Evolutionary conservation across 805 yeast genomes (phyloP), one percentile per base, ranked within the genome.

Genomic region (Priceomyces medius): DNA sequence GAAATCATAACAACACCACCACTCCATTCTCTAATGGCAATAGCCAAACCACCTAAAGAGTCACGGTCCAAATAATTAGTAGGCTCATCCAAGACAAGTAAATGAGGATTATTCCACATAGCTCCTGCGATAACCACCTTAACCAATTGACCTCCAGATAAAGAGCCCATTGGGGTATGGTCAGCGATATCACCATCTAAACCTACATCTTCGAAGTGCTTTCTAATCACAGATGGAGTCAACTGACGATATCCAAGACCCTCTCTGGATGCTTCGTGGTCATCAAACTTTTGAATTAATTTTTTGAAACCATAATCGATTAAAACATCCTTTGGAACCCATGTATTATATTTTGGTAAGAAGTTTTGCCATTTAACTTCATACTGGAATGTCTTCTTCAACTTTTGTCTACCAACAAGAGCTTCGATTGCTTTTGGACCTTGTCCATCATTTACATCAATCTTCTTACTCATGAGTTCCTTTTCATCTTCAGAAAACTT

Each of bases 1-100:
- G 98, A 90, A 69, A 91, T 91, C 96, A 91, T 88, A 44, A 91
- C 95, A 47, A 91, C 98, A 72, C 97, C 98, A 61, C 99, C 99
- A 48, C 80, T 68, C 98, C 98, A 91, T 64, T 91, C 97, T 68
- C 97, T 83, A 60, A 91, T 93, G 38, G 99, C 99, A 55, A 91
- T 81, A 20, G 99, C 98, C 53, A 91, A 77, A 36, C 97, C 99
- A 66, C 98, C 99, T 48, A 91, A 76, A 19, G 98, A 90, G 65
- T 91, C 99, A 76, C 99, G 85, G 68, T 91, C 99, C 70, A 91
- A 76, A 75, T 93, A 91, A 73, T 91, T 91, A 58, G 98, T 91
- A 63, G 99, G 99, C 79, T 91, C 99, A 68, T 91, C 99, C 47
- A 91, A 77, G 32, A 91, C 99, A 49, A 91, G 78, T 66, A 91